Percentiles rank a stretch among this genome's conserved stretches.
Evolutionary conservation across 2,329 filamentous ascomycete genomes (phyloP).

Genomic region (Blumeria hordei): DNA sequence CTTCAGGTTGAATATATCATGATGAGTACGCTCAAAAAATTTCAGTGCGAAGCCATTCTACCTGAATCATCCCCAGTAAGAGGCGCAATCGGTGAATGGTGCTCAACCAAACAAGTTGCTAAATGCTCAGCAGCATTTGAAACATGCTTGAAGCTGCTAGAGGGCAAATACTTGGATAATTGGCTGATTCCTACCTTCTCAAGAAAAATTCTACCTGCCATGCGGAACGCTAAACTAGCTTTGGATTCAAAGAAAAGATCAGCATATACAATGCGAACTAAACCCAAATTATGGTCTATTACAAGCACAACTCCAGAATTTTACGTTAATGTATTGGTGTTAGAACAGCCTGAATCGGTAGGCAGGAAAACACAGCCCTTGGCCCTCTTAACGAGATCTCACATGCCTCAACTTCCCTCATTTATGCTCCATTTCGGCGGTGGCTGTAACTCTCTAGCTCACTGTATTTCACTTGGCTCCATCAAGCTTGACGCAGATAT

Average conservation of each 20-base stretch:
- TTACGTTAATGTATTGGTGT: conserved; percentile 34
- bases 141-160: conserved; percentile 45
- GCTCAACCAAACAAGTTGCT: conserved; percentile 48
- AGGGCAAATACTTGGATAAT: conserved; percentile 43
- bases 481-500: conserved; percentile 21
- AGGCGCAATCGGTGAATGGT: conserved; percentile 35
- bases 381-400: conserved; percentile 42
- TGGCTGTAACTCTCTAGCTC: conserved; percentile 32
- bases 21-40: conserved; percentile 29
- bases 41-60: conserved; percentile 54
- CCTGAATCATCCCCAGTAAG: conserved; percentile 51
- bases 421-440: conserved; percentile 53
- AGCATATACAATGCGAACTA: conserved; percentile 53
- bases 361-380: conserved; percentile 36
- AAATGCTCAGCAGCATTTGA: conserved; percentile 80
- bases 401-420: conserved; percentile 35
- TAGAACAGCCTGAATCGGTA: conserved; percentile 31
- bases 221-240: conserved; percentile 71
- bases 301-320: conserved; percentile 26
- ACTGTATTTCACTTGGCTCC: conserved; percentile 22
- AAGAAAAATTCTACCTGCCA: conserved; percentile 49
- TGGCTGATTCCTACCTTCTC: conserved; percentile 49
- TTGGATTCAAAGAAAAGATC: conserved; percentile 54
- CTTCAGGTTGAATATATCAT: conserved; percentile 35
- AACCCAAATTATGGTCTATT: conserved; percentile 48